These are phyloP conservation scores for Bipolaris gigantea DNA, from an alignment of 2,329 filamentous ascomycete genomes.

Conservation along the genomic window DNA sequence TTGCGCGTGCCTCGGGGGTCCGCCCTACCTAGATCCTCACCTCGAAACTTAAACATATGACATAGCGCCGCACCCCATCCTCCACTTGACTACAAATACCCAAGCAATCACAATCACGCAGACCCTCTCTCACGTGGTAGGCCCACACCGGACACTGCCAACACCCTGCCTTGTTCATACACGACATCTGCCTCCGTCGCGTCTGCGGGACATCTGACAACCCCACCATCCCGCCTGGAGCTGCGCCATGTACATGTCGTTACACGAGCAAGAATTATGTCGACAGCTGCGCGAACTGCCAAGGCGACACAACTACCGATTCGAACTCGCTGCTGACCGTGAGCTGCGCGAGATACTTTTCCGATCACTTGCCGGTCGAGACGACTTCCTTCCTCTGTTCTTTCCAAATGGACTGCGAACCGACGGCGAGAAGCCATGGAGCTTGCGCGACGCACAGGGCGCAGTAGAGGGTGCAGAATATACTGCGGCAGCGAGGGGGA, in stretches of 20 bases:
- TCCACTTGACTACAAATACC: slow-evolving; percentile 8
- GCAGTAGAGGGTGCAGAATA: slow-evolving; percentile 95
- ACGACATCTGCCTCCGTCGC: background rate
- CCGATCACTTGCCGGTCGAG: slow-evolving; percentile 77
- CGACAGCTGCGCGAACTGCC: slow-evolving; percentile 80
- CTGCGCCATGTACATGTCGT: slow-evolving; percentile 50
- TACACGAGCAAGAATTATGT: slow-evolving; percentile 77
- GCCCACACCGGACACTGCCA: slow-evolving; percentile 16
- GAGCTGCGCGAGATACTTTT: slow-evolving; percentile 81
- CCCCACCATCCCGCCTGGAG: slow-evolving; percentile 19
- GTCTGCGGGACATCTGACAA: slow-evolving; percentile 1
- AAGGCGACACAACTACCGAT: slow-evolving; percentile 71
- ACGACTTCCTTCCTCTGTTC: slow-evolving; percentile 74
- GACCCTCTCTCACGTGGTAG: slow-evolving; percentile 18
- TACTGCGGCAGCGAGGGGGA: slow-evolving; percentile 85
- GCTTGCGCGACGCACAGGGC: slow-evolving; percentile 83
- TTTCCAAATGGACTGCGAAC: slow-evolving; percentile 74
- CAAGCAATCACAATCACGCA: background rate
- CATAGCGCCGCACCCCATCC: slow-evolving; percentile 16
- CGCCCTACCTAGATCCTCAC: slow-evolving; percentile 7
- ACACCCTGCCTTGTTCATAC: background rate
- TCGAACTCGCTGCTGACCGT: slow-evolving; percentile 68
- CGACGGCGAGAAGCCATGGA: slow-evolving; percentile 64
- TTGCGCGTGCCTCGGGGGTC: slow-evolving; percentile 12
- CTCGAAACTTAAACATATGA: slow-evolving; percentile 13